A percentile compares a stretch with the other conserved stretches of the same genome.
Conservation (phyloP, 306 rosid genomes). For the Trifolium pratense region DNA sequence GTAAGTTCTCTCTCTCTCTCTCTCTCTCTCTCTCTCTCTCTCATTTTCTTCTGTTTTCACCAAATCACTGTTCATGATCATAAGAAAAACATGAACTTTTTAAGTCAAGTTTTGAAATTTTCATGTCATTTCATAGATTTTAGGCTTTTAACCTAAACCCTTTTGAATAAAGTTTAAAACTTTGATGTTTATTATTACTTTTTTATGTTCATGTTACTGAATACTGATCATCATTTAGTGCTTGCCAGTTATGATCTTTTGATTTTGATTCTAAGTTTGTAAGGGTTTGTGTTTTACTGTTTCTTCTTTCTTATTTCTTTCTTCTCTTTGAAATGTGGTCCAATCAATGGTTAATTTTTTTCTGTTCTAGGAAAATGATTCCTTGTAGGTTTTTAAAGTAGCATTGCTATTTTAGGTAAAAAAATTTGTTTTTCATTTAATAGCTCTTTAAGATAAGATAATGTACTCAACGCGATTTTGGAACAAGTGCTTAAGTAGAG, state of each 20-base stretch:
- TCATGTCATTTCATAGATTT: neutral
- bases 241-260: neutral
- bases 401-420: slow-evolving; percentile 26
- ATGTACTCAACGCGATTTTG: neutral
- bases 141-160: neutral
- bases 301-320: slow-evolving; percentile 2
- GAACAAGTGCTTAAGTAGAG: neutral
- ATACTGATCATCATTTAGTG: neutral
- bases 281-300: neutral
- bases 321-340: slow-evolving; percentile 32
- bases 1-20: neutral
- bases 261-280: slow-evolving; percentile 14
- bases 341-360: slow-evolving; percentile 8
- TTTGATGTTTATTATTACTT: neutral
- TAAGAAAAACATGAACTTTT: neutral
- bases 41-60: neutral
- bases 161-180: neutral
- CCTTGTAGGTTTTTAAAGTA: slow-evolving; percentile 3
- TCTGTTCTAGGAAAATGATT: neutral
- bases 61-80: neutral
- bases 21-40: neutral
- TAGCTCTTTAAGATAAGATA: neutral
- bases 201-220: neutral
- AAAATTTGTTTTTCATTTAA: neutral
- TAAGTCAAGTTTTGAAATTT: neutral